Evolutionary conservation across 805 yeast genomes (phyloP), one percentile per base, ranked within the genome.

Genomic region (Starmerella stigmatis): DNA sequence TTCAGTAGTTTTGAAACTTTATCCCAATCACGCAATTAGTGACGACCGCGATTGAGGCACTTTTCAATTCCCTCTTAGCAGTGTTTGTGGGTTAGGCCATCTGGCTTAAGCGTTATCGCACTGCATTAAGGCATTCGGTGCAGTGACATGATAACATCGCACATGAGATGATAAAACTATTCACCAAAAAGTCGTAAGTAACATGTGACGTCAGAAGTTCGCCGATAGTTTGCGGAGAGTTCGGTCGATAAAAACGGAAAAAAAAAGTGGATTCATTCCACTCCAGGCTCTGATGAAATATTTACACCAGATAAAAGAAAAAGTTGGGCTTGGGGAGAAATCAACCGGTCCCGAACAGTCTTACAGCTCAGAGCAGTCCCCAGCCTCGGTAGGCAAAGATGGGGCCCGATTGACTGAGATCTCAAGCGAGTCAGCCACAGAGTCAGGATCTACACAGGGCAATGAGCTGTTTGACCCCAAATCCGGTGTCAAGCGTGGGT

Each of bases 401-500:
- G 40, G 30, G 13, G 12, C 22, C 10, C 15, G 5, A 4, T 13
- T 25, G 5, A 25, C 7, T 16, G 40, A 36, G 15, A 25, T 16
- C 8, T 4, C 13, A 4, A n/a, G 15, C 30, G 29, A 8, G 10
- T 22, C 27, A 4, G 19, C 16, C 17, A 4, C 29, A 4, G 40
- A 36, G 17, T n/a, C 21, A n/a, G 22, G 30, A 2, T 9, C 30
- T 5, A 13, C 9, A 15, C 15, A 19, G 5, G 21, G 22, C 28
- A 19, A 21, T 8, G 49, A 21, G 15, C 30, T 49, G 9, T 29
- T 70, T 64, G 64, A 60, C 66, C 58, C 47, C 8, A 53, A 60
- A 7, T 47, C 61, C 3, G 67, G 67, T 3, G 67, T 65, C 20
- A 60, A 58, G 45, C 59, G 69, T 9, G 68, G 67, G 12, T 60